Evolutionary conservation across 257 asterid species (phyloP).

Genomic region (Solanum bulbocastanum): DNA sequence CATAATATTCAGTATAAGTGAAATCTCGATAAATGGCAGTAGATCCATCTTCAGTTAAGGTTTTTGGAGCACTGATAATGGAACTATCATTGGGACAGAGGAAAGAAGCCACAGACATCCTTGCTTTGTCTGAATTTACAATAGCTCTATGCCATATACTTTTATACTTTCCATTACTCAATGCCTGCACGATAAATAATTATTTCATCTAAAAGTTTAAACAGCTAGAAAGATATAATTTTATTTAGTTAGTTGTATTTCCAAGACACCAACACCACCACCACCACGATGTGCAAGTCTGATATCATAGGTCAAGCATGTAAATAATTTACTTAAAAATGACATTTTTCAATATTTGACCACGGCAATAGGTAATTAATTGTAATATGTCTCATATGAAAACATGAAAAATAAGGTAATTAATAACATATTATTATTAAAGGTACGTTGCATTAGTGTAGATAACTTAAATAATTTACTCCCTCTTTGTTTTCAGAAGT

Average conservation of each 20-base stretch:
- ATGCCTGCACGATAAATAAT: constrained; percentile 27
- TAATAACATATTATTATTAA: background rate
- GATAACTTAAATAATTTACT: background rate
- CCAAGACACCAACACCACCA: background rate
- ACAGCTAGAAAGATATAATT: background rate
- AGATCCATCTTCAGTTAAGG: constrained; percentile 28
- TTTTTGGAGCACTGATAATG: constrained; percentile 52
- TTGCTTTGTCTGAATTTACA: constrained; percentile 52
- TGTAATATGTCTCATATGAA: background rate
- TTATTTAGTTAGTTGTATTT: background rate
- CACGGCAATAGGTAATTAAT: background rate
- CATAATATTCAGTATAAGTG: constrained; percentile 72
- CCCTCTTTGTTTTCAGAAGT: background rate
- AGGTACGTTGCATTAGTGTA: background rate
- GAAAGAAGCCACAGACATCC: constrained; percentile 81
- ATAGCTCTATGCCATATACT: constrained; percentile 92
- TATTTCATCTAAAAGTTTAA: background rate
- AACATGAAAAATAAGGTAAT: background rate
- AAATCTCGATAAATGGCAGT: constrained; percentile 39
- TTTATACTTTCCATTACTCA: constrained; percentile 73
- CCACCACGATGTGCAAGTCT: background rate
- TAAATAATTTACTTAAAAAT: background rate
- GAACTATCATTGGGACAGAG: constrained; percentile 69
- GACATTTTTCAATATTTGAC: background rate
- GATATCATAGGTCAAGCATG: background rate